Conservation (phyloP, 805 yeast genomes). For the Saturnispora hagleri region DNA sequence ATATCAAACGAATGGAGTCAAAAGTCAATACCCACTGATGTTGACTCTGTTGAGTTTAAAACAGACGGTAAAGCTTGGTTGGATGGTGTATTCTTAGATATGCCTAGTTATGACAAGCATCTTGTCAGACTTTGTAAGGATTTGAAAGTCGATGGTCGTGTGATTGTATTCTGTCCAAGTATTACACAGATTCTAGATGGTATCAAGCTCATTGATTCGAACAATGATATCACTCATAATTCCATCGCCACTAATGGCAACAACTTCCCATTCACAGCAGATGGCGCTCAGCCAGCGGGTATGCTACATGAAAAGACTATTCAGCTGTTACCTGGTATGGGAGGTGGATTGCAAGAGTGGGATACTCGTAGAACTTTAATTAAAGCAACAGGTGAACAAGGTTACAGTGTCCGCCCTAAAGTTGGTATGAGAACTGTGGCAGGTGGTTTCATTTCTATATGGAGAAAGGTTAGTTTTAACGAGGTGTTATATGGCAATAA, state of each 20-base stretch:
- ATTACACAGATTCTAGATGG: slow-evolving; percentile 39
- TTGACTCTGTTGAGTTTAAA: slow-evolving; percentile 12
- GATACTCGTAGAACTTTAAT: slow-evolving; percentile 34
- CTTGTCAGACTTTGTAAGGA: slow-evolving; percentile 26
- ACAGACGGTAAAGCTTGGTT: slow-evolving; percentile 25
- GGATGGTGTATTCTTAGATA: slow-evolving; percentile 38
- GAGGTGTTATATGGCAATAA: slow-evolving; percentile 6
- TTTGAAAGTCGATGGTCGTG: slow-evolving; percentile 34
- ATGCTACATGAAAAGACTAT: slow-evolving; percentile 26
- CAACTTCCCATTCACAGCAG: neutral
- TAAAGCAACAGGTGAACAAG: slow-evolving; percentile 33
- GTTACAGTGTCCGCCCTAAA: slow-evolving; percentile 40
- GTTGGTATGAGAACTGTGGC: slow-evolving; percentile 40
- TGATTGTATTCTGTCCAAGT: slow-evolving; percentile 40
- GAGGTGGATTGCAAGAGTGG: slow-evolving; percentile 46
- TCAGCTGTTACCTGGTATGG: slow-evolving; percentile 39
- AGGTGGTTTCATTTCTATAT: slow-evolving; percentile 42
- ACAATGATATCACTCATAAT: slow-evolving; percentile 9
- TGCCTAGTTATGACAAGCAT: slow-evolving; percentile 35
- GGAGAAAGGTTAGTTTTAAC: slow-evolving; percentile 25
- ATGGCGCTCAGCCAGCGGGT: neutral
- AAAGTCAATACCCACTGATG: slow-evolving; percentile 12
- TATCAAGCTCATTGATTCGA: slow-evolving; percentile 22
- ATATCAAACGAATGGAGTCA: slow-evolving; percentile 18
- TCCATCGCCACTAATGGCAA: neutral